Percentiles rank a stretch among this genome's conserved stretches.
phyloP scores from a whole-genome alignment of 202 grass and related monocot species.

The Panicum hallii region DNA sequence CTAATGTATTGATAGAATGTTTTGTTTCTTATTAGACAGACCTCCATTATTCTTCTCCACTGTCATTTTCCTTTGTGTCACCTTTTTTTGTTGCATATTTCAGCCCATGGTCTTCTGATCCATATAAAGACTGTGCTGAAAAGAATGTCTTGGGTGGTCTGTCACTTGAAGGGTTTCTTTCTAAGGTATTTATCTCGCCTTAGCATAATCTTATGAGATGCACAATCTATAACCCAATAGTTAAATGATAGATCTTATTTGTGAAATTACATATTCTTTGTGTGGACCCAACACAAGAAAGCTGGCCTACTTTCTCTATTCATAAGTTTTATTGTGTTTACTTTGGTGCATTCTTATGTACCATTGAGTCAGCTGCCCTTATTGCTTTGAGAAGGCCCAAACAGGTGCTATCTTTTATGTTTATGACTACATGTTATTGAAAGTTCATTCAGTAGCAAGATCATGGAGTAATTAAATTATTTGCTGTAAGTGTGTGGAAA shows the following conservation, averaged over 20 bases:
- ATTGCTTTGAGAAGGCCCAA: not conserved
- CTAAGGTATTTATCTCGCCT: conserved; percentile 64
- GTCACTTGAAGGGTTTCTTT: conserved; percentile 95
- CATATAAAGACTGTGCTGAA: conserved; percentile 83
- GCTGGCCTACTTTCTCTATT: not conserved
- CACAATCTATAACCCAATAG: not conserved
- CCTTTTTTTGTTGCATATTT: conserved; percentile 26
- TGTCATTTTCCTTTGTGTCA: conserved; percentile 6
- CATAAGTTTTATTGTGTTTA: not conserved
- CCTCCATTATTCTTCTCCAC: conserved; percentile 4
- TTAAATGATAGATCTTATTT: conserved; percentile 18
- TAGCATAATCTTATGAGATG: not conserved
- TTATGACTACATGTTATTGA: not conserved
- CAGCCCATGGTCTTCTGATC: conserved; percentile 81
- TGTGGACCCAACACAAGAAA: conserved; percentile 34
- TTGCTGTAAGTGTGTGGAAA: not conserved
- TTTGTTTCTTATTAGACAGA: not conserved
- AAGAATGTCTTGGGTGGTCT: conserved; percentile 93
- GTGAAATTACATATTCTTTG: conserved; percentile 7
- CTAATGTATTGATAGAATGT: not conserved
- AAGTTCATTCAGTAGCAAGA: not conserved
- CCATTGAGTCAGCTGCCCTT: conserved; percentile 6
- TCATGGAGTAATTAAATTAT: not conserved
- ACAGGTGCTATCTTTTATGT: not conserved
- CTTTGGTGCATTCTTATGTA: not conserved